Percentiles rank a stretch among this genome's conserved stretches.
Evolutionary conservation across 768 basidiomycete genomes (phyloP).

Genomic region (Hemileccinum rubropunctum): DNA sequence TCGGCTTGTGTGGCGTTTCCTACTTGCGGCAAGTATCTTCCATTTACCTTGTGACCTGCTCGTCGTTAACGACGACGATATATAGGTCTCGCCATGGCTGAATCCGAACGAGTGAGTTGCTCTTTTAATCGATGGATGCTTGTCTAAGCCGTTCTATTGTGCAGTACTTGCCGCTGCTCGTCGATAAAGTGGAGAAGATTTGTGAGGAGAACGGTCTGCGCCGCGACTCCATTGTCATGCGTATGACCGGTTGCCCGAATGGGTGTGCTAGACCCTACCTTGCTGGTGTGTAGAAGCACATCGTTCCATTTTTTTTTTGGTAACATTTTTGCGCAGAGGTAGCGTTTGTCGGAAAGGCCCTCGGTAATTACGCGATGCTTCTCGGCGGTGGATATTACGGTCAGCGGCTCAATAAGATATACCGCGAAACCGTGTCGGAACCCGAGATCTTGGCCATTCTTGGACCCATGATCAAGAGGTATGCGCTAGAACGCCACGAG

Average conservation of each 20-base stretch:
- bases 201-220: slow-evolving; percentile 92
- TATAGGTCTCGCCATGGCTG: slow-evolving; percentile 72
- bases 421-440: slow-evolving; percentile 86
- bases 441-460: slow-evolving; percentile 90
- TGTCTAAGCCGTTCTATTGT: slow-evolving; percentile 35
- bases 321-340: slow-evolving; percentile 54
- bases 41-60: neutral
- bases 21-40: slow-evolving; percentile 64
- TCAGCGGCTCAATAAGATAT: slow-evolving; percentile 94
- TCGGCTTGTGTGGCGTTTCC: slow-evolving; percentile 98
- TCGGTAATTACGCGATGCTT: slow-evolving; percentile 89
- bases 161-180: slow-evolving; percentile 86
- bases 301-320: neutral
- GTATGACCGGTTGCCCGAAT: slow-evolving; percentile 97
- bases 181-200: slow-evolving; percentile 93
- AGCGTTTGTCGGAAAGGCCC: slow-evolving; percentile 96
- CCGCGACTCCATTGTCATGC: slow-evolving; percentile 95
- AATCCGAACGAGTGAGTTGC: slow-evolving; percentile 59
- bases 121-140: neutral
- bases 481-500: slow-evolving; percentile 80
- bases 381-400: slow-evolving; percentile 96
- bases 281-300: slow-evolving; percentile 52
- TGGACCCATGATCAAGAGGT: slow-evolving; percentile 90
- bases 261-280: slow-evolving; percentile 93
- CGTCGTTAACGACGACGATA: neutral